Percentiles rank a stretch among this genome's conserved stretches.
phyloP scores from a whole-genome alignment of 2,329 filamentous ascomycete species.

The Colletotrichum liaoningense region DNA sequence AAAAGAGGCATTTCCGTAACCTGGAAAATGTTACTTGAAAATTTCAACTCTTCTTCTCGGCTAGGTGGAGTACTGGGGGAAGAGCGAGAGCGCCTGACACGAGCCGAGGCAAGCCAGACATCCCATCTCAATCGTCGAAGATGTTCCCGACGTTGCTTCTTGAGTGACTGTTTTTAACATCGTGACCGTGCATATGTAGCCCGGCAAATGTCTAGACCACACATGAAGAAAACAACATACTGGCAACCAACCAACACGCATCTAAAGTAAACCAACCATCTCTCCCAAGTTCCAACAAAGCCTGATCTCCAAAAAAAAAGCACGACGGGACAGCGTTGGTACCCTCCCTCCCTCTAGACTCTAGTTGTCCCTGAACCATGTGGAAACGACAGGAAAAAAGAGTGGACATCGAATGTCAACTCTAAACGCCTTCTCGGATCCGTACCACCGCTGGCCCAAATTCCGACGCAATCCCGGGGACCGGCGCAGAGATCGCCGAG shows the following conservation, averaged over 20 bases:
- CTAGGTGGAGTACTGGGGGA: constrained; percentile 16
- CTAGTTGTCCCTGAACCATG: background rate
- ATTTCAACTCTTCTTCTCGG: background rate
- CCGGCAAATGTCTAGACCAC: background rate
- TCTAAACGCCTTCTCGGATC: constrained; percentile 29
- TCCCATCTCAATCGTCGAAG: no score
- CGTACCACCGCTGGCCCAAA: constrained; percentile 2
- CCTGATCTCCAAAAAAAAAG: no score
- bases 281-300: background rate
- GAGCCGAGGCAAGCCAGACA: constrained; percentile 12
- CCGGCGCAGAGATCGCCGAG: constrained; percentile 25
- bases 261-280: no score
- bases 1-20: constrained; percentile 21
- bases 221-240: background rate
- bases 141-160: background rate
- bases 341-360: background rate
- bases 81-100: background rate
- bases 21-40: constrained; percentile 19
- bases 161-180: background rate
- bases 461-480: constrained; percentile 24
- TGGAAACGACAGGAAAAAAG: background rate
- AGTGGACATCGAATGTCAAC: constrained; percentile 11
- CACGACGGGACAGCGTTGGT: no score
- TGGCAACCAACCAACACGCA: background rate
- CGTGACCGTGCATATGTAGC: background rate